Evolutionary conservation across 768 basidiomycete species (phyloP).

Genomic region (Tricholoma terreum): DNA sequence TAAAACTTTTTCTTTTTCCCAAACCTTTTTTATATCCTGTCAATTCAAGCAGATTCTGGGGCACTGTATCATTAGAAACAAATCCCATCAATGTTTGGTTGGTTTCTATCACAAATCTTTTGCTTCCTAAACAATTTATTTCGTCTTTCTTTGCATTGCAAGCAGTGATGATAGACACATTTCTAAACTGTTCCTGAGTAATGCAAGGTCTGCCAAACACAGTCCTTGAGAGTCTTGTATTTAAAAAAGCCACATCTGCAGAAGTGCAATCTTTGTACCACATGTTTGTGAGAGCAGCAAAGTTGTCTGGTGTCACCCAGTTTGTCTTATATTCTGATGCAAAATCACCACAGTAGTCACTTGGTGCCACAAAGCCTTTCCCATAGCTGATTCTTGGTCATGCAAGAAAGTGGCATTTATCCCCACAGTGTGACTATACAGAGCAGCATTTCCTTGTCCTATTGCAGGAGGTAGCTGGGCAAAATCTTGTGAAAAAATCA

Average conservation of each 20-base stretch:
- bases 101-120: constrained; percentile 31
- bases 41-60: no score
- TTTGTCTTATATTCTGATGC: no score
- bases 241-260: constrained; percentile 35
- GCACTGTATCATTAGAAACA: constrained; percentile 22
- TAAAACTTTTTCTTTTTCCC: background rate
- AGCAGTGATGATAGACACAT: constrained; percentile 38
- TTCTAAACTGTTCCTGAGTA: constrained; percentile 18
- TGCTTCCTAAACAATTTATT: constrained; percentile 30
- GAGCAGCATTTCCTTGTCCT: constrained; percentile 14
- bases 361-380: no score
- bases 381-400: constrained; percentile 19
- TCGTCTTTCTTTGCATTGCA: constrained; percentile 34
- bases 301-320: constrained; percentile 17
- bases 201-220: constrained; percentile 6
- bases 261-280: constrained; percentile 36
- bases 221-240: constrained; percentile 18
- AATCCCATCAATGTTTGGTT: constrained; percentile 21
- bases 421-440: constrained; percentile 20
- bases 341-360: constrained; percentile 27
- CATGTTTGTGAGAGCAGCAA: constrained; percentile 31
- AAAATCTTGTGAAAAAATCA: constrained; percentile 45
- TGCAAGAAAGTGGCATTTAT: background rate
- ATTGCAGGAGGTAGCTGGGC: constrained; percentile 38
- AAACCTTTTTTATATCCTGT: no score